Percentiles rank a stretch among this genome's conserved stretches.
These are phyloP conservation scores for Hibiscus mutabilis DNA, from an alignment of 345 rosid genomes.

Conservation along the genomic window DNA sequence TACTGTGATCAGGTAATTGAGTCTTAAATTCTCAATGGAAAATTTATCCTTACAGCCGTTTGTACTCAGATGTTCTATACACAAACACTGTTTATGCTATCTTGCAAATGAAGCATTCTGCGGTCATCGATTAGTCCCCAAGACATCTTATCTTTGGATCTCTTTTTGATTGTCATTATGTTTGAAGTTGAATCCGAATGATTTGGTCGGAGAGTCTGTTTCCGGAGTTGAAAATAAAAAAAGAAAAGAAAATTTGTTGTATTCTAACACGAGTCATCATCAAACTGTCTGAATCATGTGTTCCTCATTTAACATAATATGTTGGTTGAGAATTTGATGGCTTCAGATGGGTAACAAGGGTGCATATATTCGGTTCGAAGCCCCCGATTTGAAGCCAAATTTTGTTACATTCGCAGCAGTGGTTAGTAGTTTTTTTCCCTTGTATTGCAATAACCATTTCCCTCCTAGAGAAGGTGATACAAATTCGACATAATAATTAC, in stretches of 20 bases:
- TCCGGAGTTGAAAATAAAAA: not conserved
- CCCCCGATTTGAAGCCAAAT: conserved; percentile 88
- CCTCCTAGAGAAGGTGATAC: not conserved
- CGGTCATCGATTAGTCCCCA: not conserved
- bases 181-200: not conserved
- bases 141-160: not conserved
- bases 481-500: not conserved
- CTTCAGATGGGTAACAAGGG: conserved; percentile 99
- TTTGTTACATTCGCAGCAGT: conserved; percentile 90
- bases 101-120: not conserved
- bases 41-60: not conserved
- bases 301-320: not conserved
- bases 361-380: conserved; percentile 85
- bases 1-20: conserved; percentile 92
- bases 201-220: not conserved
- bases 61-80: not conserved
- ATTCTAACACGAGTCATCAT: not conserved
- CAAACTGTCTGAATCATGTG: not conserved
- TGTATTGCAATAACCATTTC: not conserved
- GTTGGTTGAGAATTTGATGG: conserved; percentile 7
- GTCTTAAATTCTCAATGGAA: not conserved
- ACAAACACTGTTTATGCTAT: not conserved
- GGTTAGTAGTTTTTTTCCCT: conserved; percentile 44
- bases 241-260: not conserved
- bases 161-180: not conserved